Conservation (phyloP, 2,329 filamentous ascomycete genomes). For the Bipolaris gigantea region DNA sequence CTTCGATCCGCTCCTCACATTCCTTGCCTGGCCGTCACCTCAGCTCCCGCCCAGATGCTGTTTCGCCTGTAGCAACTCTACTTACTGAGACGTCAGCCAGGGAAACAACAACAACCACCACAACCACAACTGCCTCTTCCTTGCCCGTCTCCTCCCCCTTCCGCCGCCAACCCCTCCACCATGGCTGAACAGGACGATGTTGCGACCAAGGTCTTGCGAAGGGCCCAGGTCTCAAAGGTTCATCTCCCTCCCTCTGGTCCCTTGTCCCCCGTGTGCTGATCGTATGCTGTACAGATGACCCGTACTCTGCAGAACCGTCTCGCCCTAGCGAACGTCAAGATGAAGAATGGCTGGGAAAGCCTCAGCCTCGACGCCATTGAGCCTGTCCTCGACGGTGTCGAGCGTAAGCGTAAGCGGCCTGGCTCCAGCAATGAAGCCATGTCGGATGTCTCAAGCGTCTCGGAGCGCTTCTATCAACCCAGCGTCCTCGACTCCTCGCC, state of each 20-base stretch:
- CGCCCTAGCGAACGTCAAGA: constrained; percentile 95
- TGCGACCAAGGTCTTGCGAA: constrained; percentile 48
- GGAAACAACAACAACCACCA: constrained; percentile 12
- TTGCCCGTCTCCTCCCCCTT: constrained; percentile 8
- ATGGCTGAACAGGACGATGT: constrained; percentile 47
- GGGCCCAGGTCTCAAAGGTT: constrained; percentile 50
- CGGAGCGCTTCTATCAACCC: constrained; percentile 71
- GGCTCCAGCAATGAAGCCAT: constrained; percentile 69
- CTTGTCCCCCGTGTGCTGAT: constrained; percentile 31
- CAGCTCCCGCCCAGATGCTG: constrained; percentile 34
- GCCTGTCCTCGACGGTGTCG: constrained; percentile 72
- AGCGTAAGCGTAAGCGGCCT: constrained; percentile 73
- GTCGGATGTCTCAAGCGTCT: constrained; percentile 83
- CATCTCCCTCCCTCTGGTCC: constrained; percentile 16
- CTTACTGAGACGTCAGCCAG: constrained; percentile 33
- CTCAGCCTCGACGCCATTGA: constrained; percentile 84
- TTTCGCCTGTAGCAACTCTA: constrained; percentile 29
- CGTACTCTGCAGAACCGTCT: constrained; percentile 90
- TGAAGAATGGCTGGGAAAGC: constrained; percentile 92
- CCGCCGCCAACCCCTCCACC: constrained; percentile 19
- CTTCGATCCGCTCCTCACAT: constrained; percentile 32
- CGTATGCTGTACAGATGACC: constrained; percentile 69
- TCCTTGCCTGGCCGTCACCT: constrained; percentile 30
- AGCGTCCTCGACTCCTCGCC: constrained; percentile 79
- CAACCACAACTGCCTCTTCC: constrained; percentile 18